Percentiles rank a stretch among this genome's conserved stretches.
phyloP scores from a whole-genome alignment of 2,329 filamentous ascomycete genomes.

The Huntiella moniliformis region DNA sequence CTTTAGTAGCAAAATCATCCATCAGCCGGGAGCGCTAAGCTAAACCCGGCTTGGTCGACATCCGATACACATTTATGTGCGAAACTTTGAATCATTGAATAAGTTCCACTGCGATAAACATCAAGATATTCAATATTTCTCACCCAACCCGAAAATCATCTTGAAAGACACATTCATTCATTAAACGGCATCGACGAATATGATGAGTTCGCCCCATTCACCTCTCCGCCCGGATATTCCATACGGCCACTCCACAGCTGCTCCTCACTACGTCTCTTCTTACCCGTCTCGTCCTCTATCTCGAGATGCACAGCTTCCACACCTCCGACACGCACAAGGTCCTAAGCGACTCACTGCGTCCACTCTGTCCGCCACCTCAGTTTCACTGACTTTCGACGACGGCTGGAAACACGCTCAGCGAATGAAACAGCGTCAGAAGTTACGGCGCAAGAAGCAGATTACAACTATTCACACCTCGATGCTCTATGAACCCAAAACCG shows the following conservation, averaged over 20 bases:
- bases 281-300: not conserved
- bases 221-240: not conserved
- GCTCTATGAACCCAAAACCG: conserved; percentile 28
- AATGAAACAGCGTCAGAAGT: conserved; percentile 2
- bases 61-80: too few species aligned
- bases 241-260: not conserved
- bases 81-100: too few species aligned
- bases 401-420: conserved; percentile 2
- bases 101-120: not conserved
- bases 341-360: not conserved
- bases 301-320: not conserved
- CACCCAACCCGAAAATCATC: not conserved
- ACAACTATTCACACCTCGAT: conserved; percentile 26
- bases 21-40: too few species aligned
- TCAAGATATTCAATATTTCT: not conserved
- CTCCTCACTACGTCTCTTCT: not conserved
- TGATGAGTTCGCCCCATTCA: not conserved
- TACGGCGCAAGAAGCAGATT: conserved; percentile 4
- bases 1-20: too few species aligned
- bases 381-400: not conserved
- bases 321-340: not conserved
- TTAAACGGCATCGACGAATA: not conserved
- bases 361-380: not conserved
- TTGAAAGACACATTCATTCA: too few species aligned
- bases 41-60: too few species aligned